Evolutionary conservation across 176 grass and related monocot genomes (phyloP), one percentile per base, ranked within the genome.

Genomic region (Typha latifolia): DNA sequence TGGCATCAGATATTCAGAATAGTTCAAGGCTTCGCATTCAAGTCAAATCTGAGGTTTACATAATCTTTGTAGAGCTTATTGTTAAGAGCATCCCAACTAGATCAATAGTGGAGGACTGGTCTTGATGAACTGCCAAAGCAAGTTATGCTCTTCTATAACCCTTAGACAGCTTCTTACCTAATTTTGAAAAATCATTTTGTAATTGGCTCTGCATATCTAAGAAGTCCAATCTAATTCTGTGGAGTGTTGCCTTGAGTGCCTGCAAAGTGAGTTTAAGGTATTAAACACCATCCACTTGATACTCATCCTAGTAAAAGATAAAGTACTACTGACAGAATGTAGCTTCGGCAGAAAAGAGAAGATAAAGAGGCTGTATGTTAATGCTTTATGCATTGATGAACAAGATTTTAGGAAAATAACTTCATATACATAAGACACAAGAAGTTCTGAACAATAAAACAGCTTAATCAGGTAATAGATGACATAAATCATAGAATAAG

Each of bases 241-340:
- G 75, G 73, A 84, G 77, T 64, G 83, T 76, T 76, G 56, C 49
- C 49, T 73, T 91, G 22, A 96, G 82, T 68, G 88, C 84, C 91
- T 96, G 80, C 51, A 91, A 71, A 72, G 62, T 66, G 69, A 80
- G 51, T 37, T 70, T 64, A 73, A 62, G 23, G 5, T 48, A 49
- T 69, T 47, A 69, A 43, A 69, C 61, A 69, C 56, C 12, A 66
- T 57, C 52, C 4, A 50, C 48, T 29, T 26, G 16, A 71, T 66
- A 65, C 64, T 14, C 14, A n/a, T 62, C 31, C 2, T 5, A 67
- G 31, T 62, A 15, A 16, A 13, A 0, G 69, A 1, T 14, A 85
- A 62, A 22, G 11, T 62, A 12, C n/a, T 59, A 68, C 78, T 49
- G 32, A 68, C 24, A 61, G 18, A 61, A 4, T 22, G 12, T 21